Base-by-base conservation (phyloP, 169 alveolate genomes). In the Plasmodium billcollinsi region DNA sequence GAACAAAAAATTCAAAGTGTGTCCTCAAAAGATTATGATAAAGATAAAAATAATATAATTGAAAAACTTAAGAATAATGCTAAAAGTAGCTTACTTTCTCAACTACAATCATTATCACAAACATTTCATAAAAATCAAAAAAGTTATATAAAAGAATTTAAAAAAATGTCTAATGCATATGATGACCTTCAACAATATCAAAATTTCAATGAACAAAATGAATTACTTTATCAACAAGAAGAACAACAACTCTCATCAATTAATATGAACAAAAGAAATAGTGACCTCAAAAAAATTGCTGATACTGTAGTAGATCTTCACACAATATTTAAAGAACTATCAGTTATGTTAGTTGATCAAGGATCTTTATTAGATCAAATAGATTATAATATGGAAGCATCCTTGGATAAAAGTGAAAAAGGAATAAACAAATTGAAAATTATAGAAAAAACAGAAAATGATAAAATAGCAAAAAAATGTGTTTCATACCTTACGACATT, bases 281-380 rank as follows among this genome's bases (percentile, higher is more conserved):
- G 65, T 74, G 96, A 93, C 63, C 47, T 93, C 71, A 88, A 73
- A 72, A 93, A 93, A 74, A 94, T 95, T 6, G 92, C 95, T 26
- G 83, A 91, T 65, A 93, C 94, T 9, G 94, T 95, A 29, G 72
- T 76, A n/a, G 95, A 93, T 56, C 93, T 95, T 65, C 93, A 94
- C 66, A 88, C 93, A 72, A 74, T 95, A 33, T 95, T 95, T 83
- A 95, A 93, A 74, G 97, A 95, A 88, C 59, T 95, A 80, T 88
- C 95, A n/a, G 89, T 76, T 1, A 69, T 95, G 83, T 92, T 95
- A 21, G 89, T 92, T 71, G 97, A 95, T 54, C 97, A 95, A 66
- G 97, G 97, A 2, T 88, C 97, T 33, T 59, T 95, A 66, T 54
- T 95, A 45, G 97, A 95, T 70, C 94, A 95, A 88, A 95, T 95